Base-by-base conservation (phyloP, 495 filamentous ascomycete species). In the Daldinia childiae region DNA sequence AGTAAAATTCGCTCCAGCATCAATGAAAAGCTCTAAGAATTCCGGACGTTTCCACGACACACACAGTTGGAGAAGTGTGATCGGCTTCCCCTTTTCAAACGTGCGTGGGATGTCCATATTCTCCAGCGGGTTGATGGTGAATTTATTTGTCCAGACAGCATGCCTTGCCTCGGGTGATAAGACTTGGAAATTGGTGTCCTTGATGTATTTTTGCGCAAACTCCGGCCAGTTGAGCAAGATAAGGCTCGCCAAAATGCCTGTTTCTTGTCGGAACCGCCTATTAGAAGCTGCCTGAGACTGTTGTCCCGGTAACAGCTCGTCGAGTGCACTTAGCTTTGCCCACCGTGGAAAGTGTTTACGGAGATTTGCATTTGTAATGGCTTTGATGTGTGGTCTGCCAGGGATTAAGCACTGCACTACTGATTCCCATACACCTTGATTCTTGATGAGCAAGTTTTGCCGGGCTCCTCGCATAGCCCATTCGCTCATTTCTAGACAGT, bases 171-270 rank as follows among this genome's bases (percentile, higher is more conserved):
- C 57, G 6, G 48, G 59, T 7, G 62, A 4, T 3, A 71, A 48
- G 0, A 34, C 41, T 9, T 62, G 51, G 70, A 68, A 76, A 9
- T 15, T 4, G 8, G 29, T 0, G 21, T 39, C 41, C 6, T 68
- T n/a, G 14, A 76, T 12, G 11, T 62, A 66, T n/a, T 71, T 68
- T n/a, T 32, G 45, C 14, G 70, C 60, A 36, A 76, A 66, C 3
- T 74, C 67, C 4, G 56, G 70, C 74, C 74, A 76, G 15, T 36
- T 6, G n/a, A 76, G 64, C 11, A 66, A 21, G 41, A 69, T 41
- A 0, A 73, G 50, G 21, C 64, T 64, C 1, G 64, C 70, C 9
- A 76, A 34, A 39, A 65, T 61, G 4, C 71, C 41, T 1, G 66
- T 76, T 17, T 51, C 19, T 11, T 21, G 1, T 34, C 36, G 24